Base-by-base conservation (phyloP, 2,329 filamentous ascomycete genomes). In the Phaeophleospora eucalypticola region DNA sequence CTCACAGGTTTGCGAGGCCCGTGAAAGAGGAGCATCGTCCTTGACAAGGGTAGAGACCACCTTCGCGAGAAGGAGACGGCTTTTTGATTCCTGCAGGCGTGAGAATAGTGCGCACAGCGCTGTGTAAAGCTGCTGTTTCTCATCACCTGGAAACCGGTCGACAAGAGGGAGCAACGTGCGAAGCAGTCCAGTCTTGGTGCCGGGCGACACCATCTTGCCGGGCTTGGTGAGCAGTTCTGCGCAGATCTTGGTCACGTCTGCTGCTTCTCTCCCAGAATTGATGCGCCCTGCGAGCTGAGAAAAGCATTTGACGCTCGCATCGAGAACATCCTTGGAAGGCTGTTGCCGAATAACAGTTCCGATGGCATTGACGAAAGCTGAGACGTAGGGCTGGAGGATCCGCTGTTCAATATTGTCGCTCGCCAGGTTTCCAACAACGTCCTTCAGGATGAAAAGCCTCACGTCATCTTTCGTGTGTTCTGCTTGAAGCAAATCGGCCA, bases 391-490 rank as follows among this genome's bases (percentile, higher is more conserved):
- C 44, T 88, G 71, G 3, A 89, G 77, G 10, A 79, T 65, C 41
- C 47, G 79, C 70, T 60, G 80, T 80, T 17, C 79, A 71, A 36
- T 77, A 69, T 12, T 86, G 4, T 59, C 73, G 7, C 80, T 73
- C 27, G 89, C 77, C 27, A 91, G 71, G 46, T 82, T 85, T 36
- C 80, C 78, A 36, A 98, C 67, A 35, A 97, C 84, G 9, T 82
- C 71, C 48, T 80, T 77, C 21, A 98, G 73, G 1, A 90, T 81
- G 63, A 88, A 95, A 0, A 86, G 70, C 62, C 90, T 93, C 46
- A 98, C 90, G 46, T 89, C 84, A 52, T 91, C 87, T 65, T 93
- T 93, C 0, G 87, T 82, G 44, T 86, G 91, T 37, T 80, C 76
- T 4, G 86, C 76, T 3, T 77, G 75, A 19, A 98, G 71, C 58